These are phyloP conservation scores for Epithemia pelagica DNA, from an alignment of 108 stramenopile species.

Conservation along the genomic window DNA sequence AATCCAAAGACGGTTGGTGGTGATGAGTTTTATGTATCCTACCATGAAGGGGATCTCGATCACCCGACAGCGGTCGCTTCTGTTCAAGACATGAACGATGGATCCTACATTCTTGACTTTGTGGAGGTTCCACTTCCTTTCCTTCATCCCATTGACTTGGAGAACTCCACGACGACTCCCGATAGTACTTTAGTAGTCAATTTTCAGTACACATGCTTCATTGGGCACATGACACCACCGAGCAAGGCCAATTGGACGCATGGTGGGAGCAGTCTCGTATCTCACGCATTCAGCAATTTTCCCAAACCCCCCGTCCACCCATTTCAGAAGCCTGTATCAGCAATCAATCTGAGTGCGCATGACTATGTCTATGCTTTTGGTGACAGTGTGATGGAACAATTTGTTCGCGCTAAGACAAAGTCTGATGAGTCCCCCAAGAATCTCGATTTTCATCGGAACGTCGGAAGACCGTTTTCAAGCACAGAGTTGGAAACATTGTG, in stretches of 20 bases:
- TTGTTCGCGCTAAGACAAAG: neutral
- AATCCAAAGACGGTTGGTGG: slow-evolving; percentile 20
- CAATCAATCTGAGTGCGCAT: neutral
- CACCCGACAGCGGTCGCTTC: slow-evolving; percentile 13
- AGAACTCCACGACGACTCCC: too few species aligned
- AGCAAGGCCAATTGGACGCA: slow-evolving; percentile 7
- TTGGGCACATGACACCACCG: slow-evolving; percentile 5
- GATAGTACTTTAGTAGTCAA: too few species aligned
- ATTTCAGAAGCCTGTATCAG: slow-evolving; percentile 10
- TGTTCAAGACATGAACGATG: slow-evolving; percentile 14
- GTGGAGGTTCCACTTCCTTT: neutral
- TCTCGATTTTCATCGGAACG: neutral
- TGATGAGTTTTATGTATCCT: slow-evolving; percentile 28
- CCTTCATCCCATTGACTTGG: too few species aligned
- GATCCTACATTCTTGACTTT: slow-evolving; percentile 17
- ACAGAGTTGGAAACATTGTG: neutral
- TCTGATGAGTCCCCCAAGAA: neutral
- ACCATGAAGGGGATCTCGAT: slow-evolving; percentile 2
- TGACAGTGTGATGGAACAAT: slow-evolving; percentile 14
- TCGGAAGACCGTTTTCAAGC: neutral
- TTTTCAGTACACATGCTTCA: slow-evolving; percentile 27
- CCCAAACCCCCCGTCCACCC: slow-evolving; percentile 9
- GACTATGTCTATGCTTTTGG: slow-evolving; percentile 13
- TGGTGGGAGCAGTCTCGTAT: neutral
- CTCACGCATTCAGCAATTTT: neutral